Conservation (phyloP, 768 basidiomycete species). For the Mrakia gelida region DNA sequence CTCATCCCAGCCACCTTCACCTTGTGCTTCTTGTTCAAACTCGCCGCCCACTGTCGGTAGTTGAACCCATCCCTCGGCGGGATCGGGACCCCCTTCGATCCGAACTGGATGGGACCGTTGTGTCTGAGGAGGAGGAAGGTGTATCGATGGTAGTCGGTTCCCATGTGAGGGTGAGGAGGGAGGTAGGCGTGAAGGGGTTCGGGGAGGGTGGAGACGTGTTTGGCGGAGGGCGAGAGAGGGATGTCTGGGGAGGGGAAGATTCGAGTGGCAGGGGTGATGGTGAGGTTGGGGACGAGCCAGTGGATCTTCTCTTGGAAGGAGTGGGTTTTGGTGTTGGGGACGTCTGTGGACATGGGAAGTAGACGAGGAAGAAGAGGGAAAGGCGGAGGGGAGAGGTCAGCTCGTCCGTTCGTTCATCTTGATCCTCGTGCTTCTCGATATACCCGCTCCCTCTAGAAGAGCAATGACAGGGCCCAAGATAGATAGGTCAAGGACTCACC, state of each 20-base stretch:
- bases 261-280: conserved; percentile 56
- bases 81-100: neutral
- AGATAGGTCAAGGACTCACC: conserved; percentile 49
- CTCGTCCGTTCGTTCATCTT: neutral
- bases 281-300: conserved; percentile 85
- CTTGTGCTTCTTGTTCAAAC: neutral
- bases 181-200: conserved; percentile 55
- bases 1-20: conserved; percentile 8
- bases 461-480: neutral
- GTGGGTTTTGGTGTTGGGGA: conserved; percentile 65
- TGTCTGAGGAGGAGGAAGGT: conserved; percentile 71
- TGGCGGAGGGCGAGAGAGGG: conserved; percentile 22
- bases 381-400: neutral
- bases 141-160: conserved; percentile 79
- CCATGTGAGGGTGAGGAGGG: conserved; percentile 86
- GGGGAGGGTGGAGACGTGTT: conserved; percentile 32
- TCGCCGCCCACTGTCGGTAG: neutral
- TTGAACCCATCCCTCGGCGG: conserved; percentile 10
- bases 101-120: neutral
- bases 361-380: neutral
- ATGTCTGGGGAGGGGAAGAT: conserved; percentile 40
- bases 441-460: conserved; percentile 3
- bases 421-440: no score
- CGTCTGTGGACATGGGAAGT: conserved; percentile 52
- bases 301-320: conserved; percentile 72